Conservation (phyloP, 306 rosid genomes). For the Inga leiocalycina region DNA sequence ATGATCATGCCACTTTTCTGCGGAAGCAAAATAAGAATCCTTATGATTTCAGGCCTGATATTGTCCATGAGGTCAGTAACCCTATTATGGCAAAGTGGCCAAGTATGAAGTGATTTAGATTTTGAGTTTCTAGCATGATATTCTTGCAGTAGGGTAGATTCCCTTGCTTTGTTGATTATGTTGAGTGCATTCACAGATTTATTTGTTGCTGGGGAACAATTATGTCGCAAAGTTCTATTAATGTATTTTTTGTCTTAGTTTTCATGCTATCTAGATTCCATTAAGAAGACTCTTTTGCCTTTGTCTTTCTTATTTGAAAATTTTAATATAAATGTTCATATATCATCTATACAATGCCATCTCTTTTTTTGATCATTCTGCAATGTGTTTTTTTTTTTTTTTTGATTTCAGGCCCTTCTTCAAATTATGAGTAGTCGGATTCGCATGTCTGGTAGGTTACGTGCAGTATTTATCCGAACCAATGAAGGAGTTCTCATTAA, state of each 20-base stretch:
- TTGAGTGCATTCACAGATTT: not conserved
- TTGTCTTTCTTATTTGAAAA: not conserved
- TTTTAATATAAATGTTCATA: not conserved
- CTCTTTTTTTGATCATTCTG: too few relatives aligned
- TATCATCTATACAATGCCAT: not conserved
- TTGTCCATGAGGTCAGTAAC: slow-evolving; percentile 28
- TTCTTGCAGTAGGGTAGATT: not conserved
- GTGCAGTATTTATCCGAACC: slow-evolving; percentile 28
- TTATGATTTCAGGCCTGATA: slow-evolving; percentile 35
- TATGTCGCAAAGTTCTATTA: not conserved
- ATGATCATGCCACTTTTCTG: slow-evolving; percentile 27
- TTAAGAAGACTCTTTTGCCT: not conserved
- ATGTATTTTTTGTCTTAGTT: not conserved
- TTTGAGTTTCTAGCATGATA: not conserved
- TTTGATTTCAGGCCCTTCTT: slow-evolving; percentile 10
- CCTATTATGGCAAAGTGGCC: not conserved
- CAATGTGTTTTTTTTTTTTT: not conserved
- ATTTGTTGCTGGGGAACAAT: not conserved
- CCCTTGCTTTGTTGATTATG: too few relatives aligned
- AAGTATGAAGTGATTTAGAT: not conserved
- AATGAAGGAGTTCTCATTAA: slow-evolving; percentile 32
- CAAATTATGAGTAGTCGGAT: slow-evolving; percentile 33
- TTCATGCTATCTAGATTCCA: not conserved
- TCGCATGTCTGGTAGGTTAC: slow-evolving; percentile 20
- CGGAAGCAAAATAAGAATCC: slow-evolving; percentile 33